Base-by-base conservation (phyloP, 1,284 basidiomycete species). In the Papiliotrema terrestris region DNA sequence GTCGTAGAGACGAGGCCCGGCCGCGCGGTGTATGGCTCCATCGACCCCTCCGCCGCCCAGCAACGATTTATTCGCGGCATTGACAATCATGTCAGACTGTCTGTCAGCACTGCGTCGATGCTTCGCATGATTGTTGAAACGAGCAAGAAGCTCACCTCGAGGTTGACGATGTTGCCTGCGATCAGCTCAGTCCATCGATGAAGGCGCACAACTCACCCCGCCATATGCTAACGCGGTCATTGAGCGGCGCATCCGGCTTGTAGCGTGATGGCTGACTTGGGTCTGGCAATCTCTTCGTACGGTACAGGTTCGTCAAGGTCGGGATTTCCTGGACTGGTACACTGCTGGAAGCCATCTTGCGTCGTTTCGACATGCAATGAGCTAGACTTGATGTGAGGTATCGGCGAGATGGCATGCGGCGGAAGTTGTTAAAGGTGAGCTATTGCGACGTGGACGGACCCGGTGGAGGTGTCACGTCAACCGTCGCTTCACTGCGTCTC, bases 1-100 rank as follows among this genome's bases (percentile, higher is more conserved):
- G 52, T 82, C 76, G 2, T 86, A 65, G 4, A 98, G 81, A 20
- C 81, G 77, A 0, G 76, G 80, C 1, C 94, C 93, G 2, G 94
- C 94, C 3, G 90, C 91, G 3, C 77, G 72, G 74, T 97, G 94
- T 51, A 78, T 78, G 2, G 76, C 74, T n/a, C 76, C 76, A 55
- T 78, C 76, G 0, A 78, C 76, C 14, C 76, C 76, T 2, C 76
- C 76, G n/a, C 76, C 69, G 82, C 91, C 91, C 41, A 89, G 79
- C 23, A 95, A 78, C 42, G 82, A 83, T 50, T 80, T 80, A 71
- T 93, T 92, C 4, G 91, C 91, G 8, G 91, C 92, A 68, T 94
- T 95, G 50, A 94, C 91, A 56, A 95, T 88, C 25, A 85, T 81
- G 69, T 91, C 89, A 9, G 88, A 65, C 74, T 76, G 49, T 14